Base-by-base conservation (phyloP, 257 asterid species). In the Rauvolfia tetraphylla region DNA sequence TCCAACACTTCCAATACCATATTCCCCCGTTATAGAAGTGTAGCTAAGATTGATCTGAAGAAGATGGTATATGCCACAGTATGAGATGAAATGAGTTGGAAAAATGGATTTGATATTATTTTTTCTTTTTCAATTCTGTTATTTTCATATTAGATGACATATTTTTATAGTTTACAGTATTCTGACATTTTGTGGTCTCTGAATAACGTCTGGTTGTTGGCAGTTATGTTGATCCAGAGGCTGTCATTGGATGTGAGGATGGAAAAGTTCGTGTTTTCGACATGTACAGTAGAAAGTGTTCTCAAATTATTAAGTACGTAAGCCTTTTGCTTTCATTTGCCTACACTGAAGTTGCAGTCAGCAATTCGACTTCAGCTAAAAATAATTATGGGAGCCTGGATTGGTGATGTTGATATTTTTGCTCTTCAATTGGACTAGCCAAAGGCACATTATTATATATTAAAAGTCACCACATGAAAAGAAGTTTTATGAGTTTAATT, bases 171-270 rank as follows among this genome's bases (percentile, higher is more conserved):
- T 63, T 63, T 34, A 33, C 42, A 31, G 14, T 63, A 33, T 33
- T 33, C 69, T 33, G 42, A 63, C 25, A 63, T 15, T 36, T 67
- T 27, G 7, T 13, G 49, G 48, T 38, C 34, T 70, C 49, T 23
- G 46, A 41, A 63, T 34, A 31, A 29, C 25, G 18, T 68, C 57
- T 15, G 31, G 13, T 62, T 78, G 61, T 82, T 67, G 86, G 85
- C 88, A 93, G 98, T 81, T 95, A 91, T 72, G 90, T 86, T 77
- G 99, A 95, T 81, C 99, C 99, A 53, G 93, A 82, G 76, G 98
- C 99, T 41, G 96, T 90, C 76, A 88, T 95, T 79, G 99, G 99
- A 76, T 86, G 97, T 74, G 96, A 91, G 81, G 98, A 95, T 79
- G 99, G 99, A 62, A 95, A 86, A 85, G 94, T 83, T 81, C 96